phyloP scores from a whole-genome alignment of 305 asterid species.

The Withania somnifera region DNA sequence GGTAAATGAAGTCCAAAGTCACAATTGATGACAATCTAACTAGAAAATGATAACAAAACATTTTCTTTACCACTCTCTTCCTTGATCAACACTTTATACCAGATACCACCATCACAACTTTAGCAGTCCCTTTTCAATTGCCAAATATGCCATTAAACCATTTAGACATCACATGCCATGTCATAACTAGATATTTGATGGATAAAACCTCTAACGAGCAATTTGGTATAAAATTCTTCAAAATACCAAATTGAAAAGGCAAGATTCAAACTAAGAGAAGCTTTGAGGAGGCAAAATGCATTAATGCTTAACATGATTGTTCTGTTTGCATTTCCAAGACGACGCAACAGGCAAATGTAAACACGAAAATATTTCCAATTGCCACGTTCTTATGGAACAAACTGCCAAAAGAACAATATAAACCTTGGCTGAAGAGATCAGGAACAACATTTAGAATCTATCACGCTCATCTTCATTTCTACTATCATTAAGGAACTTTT shows the following conservation, averaged over 20 bases:
- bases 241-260: not conserved
- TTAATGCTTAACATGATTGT: not conserved
- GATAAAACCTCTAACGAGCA: not conserved
- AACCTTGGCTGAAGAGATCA: not conserved
- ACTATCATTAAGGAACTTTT: not conserved
- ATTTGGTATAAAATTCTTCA: not conserved
- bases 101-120: not conserved
- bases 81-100: not conserved
- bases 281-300: not conserved
- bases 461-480: not conserved
- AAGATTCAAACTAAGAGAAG: not conserved
- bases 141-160: not conserved
- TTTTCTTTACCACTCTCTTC: not conserved
- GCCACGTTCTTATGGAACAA: not conserved
- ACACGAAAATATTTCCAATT: not conserved
- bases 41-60: not conserved
- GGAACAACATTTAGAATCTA: not conserved
- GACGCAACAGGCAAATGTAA: not conserved
- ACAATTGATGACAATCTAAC: not conserved
- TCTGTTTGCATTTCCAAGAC: not conserved
- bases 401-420: not conserved
- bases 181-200: not conserved
- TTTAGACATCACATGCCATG: not conserved
- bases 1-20: not conserved
- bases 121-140: not conserved